Base-by-base conservation (phyloP, 305 asterid genomes). In the Fraxinus ornus region DNA sequence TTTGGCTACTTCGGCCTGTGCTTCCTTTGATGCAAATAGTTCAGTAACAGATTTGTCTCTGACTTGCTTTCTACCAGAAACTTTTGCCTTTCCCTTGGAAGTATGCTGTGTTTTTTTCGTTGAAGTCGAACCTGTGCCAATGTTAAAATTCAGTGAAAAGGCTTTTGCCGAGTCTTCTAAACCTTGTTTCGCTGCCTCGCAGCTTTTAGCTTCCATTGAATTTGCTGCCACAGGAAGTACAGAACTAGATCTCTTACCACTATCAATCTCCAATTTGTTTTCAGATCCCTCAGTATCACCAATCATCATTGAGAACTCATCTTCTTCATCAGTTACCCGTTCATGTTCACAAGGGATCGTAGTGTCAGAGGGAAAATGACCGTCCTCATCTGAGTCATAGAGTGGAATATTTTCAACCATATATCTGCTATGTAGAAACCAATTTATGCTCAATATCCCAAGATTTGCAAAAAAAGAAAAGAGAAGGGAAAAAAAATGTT, bases 311-410 rank as follows among this genome's bases (percentile, higher is more conserved):
- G 92, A 35, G 80, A 80, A 76, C 83, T 83, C 26, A n/a, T 19
- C 70, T 82, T 73, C 84, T 17, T 57, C 80, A 33, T 68, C 55
- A 78, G 41, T 44, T 32, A 79, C 70, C 1, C 86, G 21, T 83
- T 87, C 90, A 15, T 81, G 74, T 78, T 85, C 86, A 77, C 81
- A 85, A 41, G 87, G 77, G 83, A 72, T 62, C 80, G 85, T 77
- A 75, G 87, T 19, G 74, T 78, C 62, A 47, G 78, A 86, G 83
- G 73, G 88, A 71, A 88, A 86, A 84, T 93, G 91, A 75, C 91
- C 95, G 83, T 94, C 99, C 87, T 96, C 99, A 81, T 93, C 97
- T 79, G 99, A 96, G 83, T 96, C 98, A 62, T 96, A 96, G 74
- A 96, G 89, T 28, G 98, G 98, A 87, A 96, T 84, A 78, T 96